Percentiles rank a stretch among this genome's conserved stretches.
Conservation (phyloP, 2,329 filamentous ascomycete genomes). For the Aspergillus fumigatiaffinis region DNA sequence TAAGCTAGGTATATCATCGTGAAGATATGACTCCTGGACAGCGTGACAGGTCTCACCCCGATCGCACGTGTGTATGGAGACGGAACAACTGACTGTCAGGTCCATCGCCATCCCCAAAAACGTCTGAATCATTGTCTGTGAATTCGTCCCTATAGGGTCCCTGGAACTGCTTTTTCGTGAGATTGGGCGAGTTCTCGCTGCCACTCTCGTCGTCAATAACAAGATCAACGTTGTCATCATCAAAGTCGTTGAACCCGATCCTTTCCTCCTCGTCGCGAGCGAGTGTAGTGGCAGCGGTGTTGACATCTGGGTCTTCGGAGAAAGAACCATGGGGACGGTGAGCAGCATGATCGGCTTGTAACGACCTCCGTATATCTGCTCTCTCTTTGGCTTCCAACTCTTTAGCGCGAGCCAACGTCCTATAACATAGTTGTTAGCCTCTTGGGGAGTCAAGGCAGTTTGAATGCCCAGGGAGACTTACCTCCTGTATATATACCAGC, state of each 20-base stretch:
- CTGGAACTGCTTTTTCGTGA: slow-evolving; percentile 14
- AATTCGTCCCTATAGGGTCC: slow-evolving; percentile 53
- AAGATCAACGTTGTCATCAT: slow-evolving; percentile 38
- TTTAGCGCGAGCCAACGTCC: slow-evolving; percentile 46
- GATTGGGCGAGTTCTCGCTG: slow-evolving; percentile 22
- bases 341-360: slow-evolving; percentile 32
- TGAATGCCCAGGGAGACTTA: slow-evolving; percentile 24
- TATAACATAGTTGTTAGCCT: slow-evolving; percentile 15
- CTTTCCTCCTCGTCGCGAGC: slow-evolving; percentile 42
- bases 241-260: slow-evolving; percentile 39
- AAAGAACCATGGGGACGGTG: slow-evolving; percentile 32
- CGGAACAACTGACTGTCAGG: slow-evolving; percentile 38
- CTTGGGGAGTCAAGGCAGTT: neutral
- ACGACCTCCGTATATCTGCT: slow-evolving; percentile 34
- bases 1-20: neutral
- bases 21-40: neutral
- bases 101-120: slow-evolving; percentile 41
- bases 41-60: slow-evolving; percentile 7
- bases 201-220: slow-evolving; percentile 46
- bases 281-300: slow-evolving; percentile 37
- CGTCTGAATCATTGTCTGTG: slow-evolving; percentile 50
- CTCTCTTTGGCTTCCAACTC: slow-evolving; percentile 48
- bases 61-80: slow-evolving; percentile 36
- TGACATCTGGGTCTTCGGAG: slow-evolving; percentile 38
- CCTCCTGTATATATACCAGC: slow-evolving; percentile 77